phyloP scores from a whole-genome alignment of 805 yeast species.

The Starmerella vaccinii region DNA sequence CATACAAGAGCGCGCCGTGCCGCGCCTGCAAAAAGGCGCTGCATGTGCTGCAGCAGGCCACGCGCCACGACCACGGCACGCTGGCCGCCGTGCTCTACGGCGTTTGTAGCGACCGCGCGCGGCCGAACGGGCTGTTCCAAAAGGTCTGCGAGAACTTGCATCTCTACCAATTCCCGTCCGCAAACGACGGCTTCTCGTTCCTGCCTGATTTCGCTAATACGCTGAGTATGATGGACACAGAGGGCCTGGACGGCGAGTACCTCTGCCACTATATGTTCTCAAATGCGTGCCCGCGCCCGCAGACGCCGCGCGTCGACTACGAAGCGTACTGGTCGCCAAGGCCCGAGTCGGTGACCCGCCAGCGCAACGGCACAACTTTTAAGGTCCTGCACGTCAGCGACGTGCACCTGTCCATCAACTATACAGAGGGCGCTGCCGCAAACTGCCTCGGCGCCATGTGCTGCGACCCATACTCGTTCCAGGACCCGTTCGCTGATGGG shows the following conservation, averaged over 20 bases:
- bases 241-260: conserved; percentile 47
- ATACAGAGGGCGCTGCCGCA: conserved; percentile 38
- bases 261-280: conserved; percentile 47
- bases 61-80: conserved; percentile 3
- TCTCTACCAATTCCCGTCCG: conserved; percentile 10
- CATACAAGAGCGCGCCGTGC: conserved; percentile 24
- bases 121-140: conserved; percentile 7
- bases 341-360: conserved; percentile 27
- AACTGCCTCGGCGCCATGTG: conserved; percentile 39
- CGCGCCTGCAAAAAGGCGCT: conserved; percentile 15
- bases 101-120: conserved; percentile 17
- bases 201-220: conserved; percentile 41
- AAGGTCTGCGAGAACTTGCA: conserved; percentile 16
- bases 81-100: conserved; percentile 15
- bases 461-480: conserved; percentile 45
- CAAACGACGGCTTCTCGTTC: conserved; percentile 21
- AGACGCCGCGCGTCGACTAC: conserved; percentile 41
- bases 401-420: conserved; percentile 49
- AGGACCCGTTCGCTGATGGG: conserved; percentile 31
- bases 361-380: conserved; percentile 32
- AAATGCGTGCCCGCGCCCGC: conserved; percentile 45
- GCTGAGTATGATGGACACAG: conserved; percentile 43
- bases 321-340: conserved; percentile 39
- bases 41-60: conserved; percentile 8
- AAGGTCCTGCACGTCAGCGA: conserved; percentile 59